Evolutionary conservation across 2,329 filamentous ascomycete genomes (phyloP), one percentile per base, ranked within the genome.

Genomic region (Colletotrichum lupini): DNA sequence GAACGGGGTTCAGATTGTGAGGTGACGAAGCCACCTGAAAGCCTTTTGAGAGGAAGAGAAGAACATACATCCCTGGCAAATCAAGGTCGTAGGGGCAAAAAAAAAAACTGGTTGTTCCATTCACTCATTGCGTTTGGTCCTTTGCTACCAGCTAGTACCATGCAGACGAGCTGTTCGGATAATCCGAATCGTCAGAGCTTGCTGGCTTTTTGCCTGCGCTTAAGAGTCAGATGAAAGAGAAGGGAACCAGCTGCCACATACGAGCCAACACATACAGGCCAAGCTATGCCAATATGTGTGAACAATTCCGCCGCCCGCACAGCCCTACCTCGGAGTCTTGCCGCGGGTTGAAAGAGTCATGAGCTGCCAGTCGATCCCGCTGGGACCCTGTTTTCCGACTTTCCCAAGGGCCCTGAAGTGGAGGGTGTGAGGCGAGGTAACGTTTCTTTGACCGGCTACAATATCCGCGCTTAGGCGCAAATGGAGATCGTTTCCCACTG

Each of bases 301-400:
- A 59, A 8, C 35, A 22, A 49, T 28, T n/a, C 37, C 14, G 26
- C 37, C 24, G 37, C 55, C 66, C 42, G 26, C 30, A 60, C 70
- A 70, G 66, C 70, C 67, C 70, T 70, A 70, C 59, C 59, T 56
- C 60, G 60, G 60, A 63, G 53, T 30, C 35, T 56, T 62, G 55
- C 67, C 67, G 60, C 57, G 60, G 35, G 55, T 60, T 70, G 70
- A 56, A 62, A 73, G 70, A 73, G 70, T 73, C 70, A 70, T 73
- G 70, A 65, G 56, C 16, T 24, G 53, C 53, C 35, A 55, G 70
- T n/a, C 59, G 59, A 70, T 73, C 70, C 70, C 67, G 70, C 55
- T 30, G 53, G 53, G 42, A 16, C 70, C 70, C 67, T 58, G 59
- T 63, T 63, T 52, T 57, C 70, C 42, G 46, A 64, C 42, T 37